Percentiles rank a stretch among this genome's conserved stretches.
phyloP scores from a whole-genome alignment of 345 rosid species.

The Rhodomyrtus tomentosa region DNA sequence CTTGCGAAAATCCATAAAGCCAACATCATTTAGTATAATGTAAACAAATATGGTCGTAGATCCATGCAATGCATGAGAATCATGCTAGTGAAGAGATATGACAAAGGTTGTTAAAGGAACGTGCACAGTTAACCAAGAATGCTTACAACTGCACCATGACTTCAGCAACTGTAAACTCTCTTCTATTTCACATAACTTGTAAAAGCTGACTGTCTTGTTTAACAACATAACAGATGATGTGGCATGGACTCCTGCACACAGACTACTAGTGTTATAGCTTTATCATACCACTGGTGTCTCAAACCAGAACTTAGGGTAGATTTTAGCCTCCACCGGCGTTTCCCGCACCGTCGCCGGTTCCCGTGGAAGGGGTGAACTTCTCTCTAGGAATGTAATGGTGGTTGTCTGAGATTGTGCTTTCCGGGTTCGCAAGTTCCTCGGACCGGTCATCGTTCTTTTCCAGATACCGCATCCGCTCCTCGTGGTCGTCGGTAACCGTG shows the following conservation, averaged over 20 bases:
- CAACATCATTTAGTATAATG: background rate
- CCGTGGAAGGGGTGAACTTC: background rate
- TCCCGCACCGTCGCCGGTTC: background rate
- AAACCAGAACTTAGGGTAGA: background rate
- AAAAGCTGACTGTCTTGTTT: background rate
- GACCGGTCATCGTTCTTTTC: background rate
- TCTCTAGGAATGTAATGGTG: background rate
- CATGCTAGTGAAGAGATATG: too few relatives aligned
- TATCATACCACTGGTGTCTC: background rate
- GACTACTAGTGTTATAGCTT: background rate
- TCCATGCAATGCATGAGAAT: too few relatives aligned
- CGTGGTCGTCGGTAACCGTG: background rate
- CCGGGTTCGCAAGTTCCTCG: background rate
- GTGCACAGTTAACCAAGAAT: background rate
- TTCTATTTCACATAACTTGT: background rate
- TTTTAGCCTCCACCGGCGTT: background rate
- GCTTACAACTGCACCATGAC: background rate
- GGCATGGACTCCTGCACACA: background rate
- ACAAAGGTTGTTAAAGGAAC: background rate
- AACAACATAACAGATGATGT: background rate
- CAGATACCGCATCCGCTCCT: background rate
- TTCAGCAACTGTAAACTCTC: background rate
- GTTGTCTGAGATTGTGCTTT: background rate
- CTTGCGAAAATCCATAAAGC: background rate
- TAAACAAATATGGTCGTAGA: too few relatives aligned